A percentile compares a stretch with the other conserved stretches of the same genome.
phyloP scores from a whole-genome alignment of 768 basidiomycete species.

The Lyophyllum decastes region DNA sequence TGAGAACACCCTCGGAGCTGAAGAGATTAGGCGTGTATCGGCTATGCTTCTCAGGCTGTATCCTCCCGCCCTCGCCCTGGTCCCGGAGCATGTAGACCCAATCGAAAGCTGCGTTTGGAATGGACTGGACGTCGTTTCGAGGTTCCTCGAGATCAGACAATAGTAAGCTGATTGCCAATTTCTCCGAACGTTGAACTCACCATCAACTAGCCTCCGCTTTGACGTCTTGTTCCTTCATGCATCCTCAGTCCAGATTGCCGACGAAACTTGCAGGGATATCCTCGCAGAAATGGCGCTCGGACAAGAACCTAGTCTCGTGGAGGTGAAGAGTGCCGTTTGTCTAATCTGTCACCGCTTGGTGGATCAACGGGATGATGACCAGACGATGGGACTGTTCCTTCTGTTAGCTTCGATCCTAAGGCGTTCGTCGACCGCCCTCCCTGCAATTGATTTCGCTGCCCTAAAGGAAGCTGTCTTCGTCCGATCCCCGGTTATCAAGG shows the following conservation, averaged over 20 bases:
- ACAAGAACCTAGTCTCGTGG: slow-evolving; percentile 20
- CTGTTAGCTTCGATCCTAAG: slow-evolving; percentile 41
- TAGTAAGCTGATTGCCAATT: slow-evolving; percentile 8
- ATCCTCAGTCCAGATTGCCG: slow-evolving; percentile 21
- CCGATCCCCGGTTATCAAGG: slow-evolving; percentile 31
- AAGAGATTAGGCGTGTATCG: slow-evolving; percentile 43
- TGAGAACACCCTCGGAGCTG: slow-evolving; percentile 29
- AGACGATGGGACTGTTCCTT: slow-evolving; percentile 32
- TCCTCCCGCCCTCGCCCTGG: slow-evolving; percentile 37
- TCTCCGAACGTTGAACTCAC: too few species aligned
- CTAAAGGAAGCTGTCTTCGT: slow-evolving; percentile 45
- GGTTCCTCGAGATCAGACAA: slow-evolving; percentile 18
- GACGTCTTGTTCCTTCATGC: slow-evolving; percentile 46
- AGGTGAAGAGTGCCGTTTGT: slow-evolving; percentile 36
- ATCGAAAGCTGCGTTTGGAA: slow-evolving; percentile 43
- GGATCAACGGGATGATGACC: slow-evolving; percentile 14
- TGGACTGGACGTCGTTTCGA: slow-evolving; percentile 27
- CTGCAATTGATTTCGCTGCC: slow-evolving; percentile 25
- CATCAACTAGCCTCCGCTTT: slow-evolving; percentile 30
- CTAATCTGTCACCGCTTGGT: slow-evolving; percentile 38
- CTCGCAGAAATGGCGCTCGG: slow-evolving; percentile 37
- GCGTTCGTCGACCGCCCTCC: slow-evolving; percentile 26
- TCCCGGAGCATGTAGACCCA: slow-evolving; percentile 49
- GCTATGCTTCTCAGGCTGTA: slow-evolving; percentile 41
- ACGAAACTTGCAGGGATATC: slow-evolving; percentile 29